Evolutionary conservation across 441 rosid genomes (phyloP).

Genomic region (Aquilaria agallochum): DNA sequence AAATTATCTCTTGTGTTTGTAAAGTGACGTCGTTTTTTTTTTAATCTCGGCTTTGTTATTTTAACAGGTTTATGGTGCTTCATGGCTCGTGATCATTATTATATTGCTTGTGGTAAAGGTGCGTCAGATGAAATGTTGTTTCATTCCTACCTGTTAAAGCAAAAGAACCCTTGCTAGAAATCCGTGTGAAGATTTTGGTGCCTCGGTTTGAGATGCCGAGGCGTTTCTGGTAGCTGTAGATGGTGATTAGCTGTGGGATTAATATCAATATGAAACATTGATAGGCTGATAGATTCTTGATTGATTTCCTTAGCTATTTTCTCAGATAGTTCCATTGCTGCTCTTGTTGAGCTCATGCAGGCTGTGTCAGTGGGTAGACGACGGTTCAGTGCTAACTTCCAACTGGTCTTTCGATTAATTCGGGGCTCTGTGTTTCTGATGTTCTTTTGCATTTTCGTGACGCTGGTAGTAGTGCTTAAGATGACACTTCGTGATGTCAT

Average conservation of each 20-base stretch:
- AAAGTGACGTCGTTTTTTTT: neutral
- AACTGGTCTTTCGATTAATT: conserved; percentile 61
- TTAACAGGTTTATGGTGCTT: conserved; percentile 54
- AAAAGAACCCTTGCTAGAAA: too few species aligned
- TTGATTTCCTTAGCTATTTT: neutral
- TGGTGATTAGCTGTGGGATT: too few species aligned
- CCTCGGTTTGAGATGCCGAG: too few species aligned
- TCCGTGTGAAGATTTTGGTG: too few species aligned
- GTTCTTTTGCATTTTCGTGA: conserved; percentile 37
- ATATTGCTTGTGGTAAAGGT: conserved; percentile 67
- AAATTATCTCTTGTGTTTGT: neutral
- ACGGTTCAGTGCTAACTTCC: conserved; percentile 56
- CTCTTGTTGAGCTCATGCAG: conserved; percentile 15
- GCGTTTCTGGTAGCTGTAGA: too few species aligned
- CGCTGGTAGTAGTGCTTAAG: conserved; percentile 40
- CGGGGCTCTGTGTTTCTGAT: conserved; percentile 60
- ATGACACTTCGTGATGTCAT: conserved; percentile 49
- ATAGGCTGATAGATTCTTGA: too few species aligned
- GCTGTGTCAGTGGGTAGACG: conserved; percentile 55
- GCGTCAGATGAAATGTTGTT: conserved; percentile 4
- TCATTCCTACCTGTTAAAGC: too few species aligned
- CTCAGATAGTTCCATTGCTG: neutral
- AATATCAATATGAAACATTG: too few species aligned
- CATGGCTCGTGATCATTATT: conserved; percentile 59
- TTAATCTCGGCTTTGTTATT: neutral